Evolutionary conservation across 2,329 filamentous ascomycete genomes (phyloP).

Genomic region (Cercospora janseana): DNA sequence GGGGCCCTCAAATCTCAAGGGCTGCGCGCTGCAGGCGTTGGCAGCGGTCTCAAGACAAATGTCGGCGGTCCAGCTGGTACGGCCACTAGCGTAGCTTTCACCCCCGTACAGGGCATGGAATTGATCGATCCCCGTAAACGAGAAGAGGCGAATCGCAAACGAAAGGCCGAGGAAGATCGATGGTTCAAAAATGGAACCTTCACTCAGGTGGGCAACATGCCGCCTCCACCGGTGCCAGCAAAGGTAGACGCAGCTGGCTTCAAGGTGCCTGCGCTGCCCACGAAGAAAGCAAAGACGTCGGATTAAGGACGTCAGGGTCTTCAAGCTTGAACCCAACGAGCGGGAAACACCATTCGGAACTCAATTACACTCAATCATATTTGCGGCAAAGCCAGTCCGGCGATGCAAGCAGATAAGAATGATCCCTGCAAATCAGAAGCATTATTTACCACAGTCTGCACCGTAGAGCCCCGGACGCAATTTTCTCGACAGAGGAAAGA

Average conservation of each 20-base stretch:
- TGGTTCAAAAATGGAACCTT: slow-evolving; percentile 99
- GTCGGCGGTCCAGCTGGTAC: slow-evolving; percentile 52
- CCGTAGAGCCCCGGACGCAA: no score
- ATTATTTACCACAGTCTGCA: no score
- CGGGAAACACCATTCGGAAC: no score
- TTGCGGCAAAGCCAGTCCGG: no score
- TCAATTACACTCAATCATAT: no score
- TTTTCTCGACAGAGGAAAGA: no score
- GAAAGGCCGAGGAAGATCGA: slow-evolving; percentile 88
- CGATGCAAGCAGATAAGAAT: no score
- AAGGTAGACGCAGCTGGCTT: slow-evolving; percentile 65
- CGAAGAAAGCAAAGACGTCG: slow-evolving; percentile 59
- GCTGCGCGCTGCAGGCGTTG: slow-evolving; percentile 77
- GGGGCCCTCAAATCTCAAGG: slow-evolving; percentile 74
- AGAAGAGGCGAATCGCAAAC: slow-evolving; percentile 82
- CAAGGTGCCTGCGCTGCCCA: slow-evolving; percentile 76
- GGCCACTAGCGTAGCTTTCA: slow-evolving; percentile 81
- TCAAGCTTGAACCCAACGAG: no score
- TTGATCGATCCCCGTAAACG: slow-evolving; percentile 90
- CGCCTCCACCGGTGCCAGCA: slow-evolving; percentile 38
- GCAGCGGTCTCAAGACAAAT: slow-evolving; percentile 42
- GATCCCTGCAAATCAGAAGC: no score
- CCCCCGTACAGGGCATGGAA: slow-evolving; percentile 89
- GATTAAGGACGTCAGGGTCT: no score
- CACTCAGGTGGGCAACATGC: slow-evolving; percentile 67